Conservation (phyloP, 805 yeast genomes). For the Lachancea nothofagi region DNA sequence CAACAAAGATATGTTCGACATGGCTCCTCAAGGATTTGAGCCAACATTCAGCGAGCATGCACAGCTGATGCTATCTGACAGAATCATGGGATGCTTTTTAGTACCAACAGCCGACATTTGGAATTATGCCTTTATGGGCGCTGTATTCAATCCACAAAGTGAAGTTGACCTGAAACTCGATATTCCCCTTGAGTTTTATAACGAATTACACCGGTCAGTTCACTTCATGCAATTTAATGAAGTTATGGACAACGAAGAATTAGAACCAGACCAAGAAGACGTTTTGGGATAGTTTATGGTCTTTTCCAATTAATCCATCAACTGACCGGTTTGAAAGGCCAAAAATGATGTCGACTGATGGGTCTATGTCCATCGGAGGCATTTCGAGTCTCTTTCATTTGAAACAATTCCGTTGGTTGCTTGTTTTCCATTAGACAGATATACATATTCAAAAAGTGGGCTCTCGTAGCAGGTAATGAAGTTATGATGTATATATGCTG, state of each 20-base stretch:
- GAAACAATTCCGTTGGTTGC: no score
- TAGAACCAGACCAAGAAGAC: slow-evolving; percentile 66
- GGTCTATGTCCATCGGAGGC: no score
- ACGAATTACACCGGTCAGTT: slow-evolving; percentile 79
- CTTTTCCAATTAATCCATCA: not conserved
- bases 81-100: slow-evolving; percentile 72
- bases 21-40: slow-evolving; percentile 62
- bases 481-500: slow-evolving; percentile 15
- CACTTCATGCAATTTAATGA: slow-evolving; percentile 77
- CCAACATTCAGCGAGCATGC: slow-evolving; percentile 52
- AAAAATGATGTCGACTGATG: no score
- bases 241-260: slow-evolving; percentile 46
- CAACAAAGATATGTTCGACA: slow-evolving; percentile 51
- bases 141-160: slow-evolving; percentile 65
- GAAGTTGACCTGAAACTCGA: slow-evolving; percentile 64
- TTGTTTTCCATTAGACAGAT: no score
- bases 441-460: no score
- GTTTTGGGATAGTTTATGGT: slow-evolving; percentile 41
- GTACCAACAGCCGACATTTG: slow-evolving; percentile 83
- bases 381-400: no score
- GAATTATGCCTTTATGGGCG: slow-evolving; percentile 88
- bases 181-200: slow-evolving; percentile 75
- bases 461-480: not conserved
- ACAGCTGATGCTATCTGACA: slow-evolving; percentile 69
- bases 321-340: no score